Evolutionary conservation across 2,329 filamentous ascomycete species (phyloP), one percentile per base, ranked within the genome.

Genomic region (Cylindrodendrum hubeiense): DNA sequence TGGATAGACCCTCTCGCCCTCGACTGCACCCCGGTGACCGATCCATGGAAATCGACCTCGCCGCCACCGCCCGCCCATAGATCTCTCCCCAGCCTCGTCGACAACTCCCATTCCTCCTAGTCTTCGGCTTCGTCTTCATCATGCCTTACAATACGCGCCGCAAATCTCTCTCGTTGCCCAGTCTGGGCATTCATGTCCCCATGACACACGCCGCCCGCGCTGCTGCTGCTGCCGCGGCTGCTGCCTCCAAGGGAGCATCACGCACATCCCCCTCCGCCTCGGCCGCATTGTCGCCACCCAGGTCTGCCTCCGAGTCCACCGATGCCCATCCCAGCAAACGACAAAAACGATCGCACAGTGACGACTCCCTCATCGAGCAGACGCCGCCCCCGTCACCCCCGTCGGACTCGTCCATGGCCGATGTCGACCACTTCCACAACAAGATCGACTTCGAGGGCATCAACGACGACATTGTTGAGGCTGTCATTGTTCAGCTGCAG

Each of bases 141-240:
- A 97, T 97, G 94, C 92, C 92, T 78, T 98, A 98, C 87, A 97
- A 98, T 82, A 98, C 95, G 73, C 93, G 95, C 82, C 91, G 95
- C 81, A 98, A 98, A 86, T 97, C 94, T 77, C 85, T 99, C 72
- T 98, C 95, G 68, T 86, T 98, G 77, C 93, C 94, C 66, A 97
- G 94, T 72, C 88, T 98, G 75, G 96, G 96, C 79, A 97, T 98
- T 75, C 93, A 96, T 76, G 86, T 98, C 70, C 91, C 93, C 70
- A 88, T 91, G 75, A 85, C 86, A 74, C 84, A 90, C 75, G 86
- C 89, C 75, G 82, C 88, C 68, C 84, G 89, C 81, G 82, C 84
- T 81, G 77, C 85, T 77, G 77, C 82, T 76, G 76, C 82, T 75
- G 80, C 91, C 81, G 77, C 85, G 77, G 77, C 82, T 76, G 77